These are phyloP conservation scores for Plantago elongata DNA, from an alignment of 257 asterid genomes.

Conservation along the genomic window DNA sequence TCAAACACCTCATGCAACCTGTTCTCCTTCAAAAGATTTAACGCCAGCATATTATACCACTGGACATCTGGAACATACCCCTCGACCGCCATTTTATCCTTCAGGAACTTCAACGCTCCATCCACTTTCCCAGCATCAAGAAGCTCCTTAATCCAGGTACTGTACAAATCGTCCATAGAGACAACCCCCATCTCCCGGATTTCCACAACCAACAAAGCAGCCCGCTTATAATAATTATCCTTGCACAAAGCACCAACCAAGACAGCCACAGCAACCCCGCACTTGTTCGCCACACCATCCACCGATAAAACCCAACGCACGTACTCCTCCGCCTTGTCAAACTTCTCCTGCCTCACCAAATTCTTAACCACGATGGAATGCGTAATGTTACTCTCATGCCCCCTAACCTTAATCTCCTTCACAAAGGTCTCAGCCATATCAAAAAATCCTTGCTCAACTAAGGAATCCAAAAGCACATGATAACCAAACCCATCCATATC, in stretches of 20 bases:
- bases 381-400: constrained; percentile 40
- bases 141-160: constrained; percentile 59
- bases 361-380: constrained; percentile 61
- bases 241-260: constrained; percentile 62
- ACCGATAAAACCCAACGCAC: constrained; percentile 24
- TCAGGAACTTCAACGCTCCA: constrained; percentile 58
- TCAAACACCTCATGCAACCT: constrained; percentile 63
- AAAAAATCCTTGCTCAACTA: constrained; percentile 54
- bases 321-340: constrained; percentile 57
- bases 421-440: constrained; percentile 46
- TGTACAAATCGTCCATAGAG: constrained; percentile 49
- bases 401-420: constrained; percentile 47
- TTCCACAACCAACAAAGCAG: constrained; percentile 49
- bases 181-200: constrained; percentile 34
- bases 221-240: constrained; percentile 49
- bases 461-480: constrained; percentile 67
- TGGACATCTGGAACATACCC: constrained; percentile 64
- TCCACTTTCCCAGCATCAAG: constrained; percentile 59
- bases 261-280: constrained; percentile 41
- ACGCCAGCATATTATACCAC: constrained; percentile 50
- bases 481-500: constrained; percentile 60
- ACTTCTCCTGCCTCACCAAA: constrained; percentile 47
- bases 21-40: constrained; percentile 63
- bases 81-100: constrained; percentile 46
- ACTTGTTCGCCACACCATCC: constrained; percentile 22